These are phyloP conservation scores for Berberis thunbergii DNA, from an alignment of 164 flowering plant genomes.

Conservation along the genomic window DNA sequence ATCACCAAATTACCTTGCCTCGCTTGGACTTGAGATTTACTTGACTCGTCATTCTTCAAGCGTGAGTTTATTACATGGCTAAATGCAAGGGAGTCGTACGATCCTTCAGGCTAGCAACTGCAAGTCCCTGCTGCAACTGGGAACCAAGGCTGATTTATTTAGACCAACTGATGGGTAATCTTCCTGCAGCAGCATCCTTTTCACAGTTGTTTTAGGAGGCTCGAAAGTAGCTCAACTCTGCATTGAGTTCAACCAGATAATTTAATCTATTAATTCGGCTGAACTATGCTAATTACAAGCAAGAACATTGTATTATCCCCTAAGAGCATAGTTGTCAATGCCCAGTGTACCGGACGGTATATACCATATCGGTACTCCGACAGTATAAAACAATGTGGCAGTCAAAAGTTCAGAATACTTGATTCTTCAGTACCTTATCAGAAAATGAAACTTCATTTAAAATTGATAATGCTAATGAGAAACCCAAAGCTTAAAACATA, in stretches of 20 bases:
- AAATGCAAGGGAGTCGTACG: conserved; percentile 13
- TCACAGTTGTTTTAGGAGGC: conserved; percentile 78
- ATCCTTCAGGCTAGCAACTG: conserved; percentile 14
- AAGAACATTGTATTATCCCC: too few species aligned
- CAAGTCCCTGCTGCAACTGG: conserved; percentile 12
- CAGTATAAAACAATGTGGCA: background rate
- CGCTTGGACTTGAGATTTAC: conserved; percentile 3
- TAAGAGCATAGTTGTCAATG: too few species aligned
- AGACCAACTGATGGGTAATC: conserved; percentile 17
- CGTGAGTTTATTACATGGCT: background rate
- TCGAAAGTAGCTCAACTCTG: conserved; percentile 77
- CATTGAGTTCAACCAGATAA: conserved; percentile 6
- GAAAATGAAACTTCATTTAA: too few species aligned
- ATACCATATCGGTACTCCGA: too few species aligned
- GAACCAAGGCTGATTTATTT: conserved; percentile 21
- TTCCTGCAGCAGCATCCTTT: conserved; percentile 51
- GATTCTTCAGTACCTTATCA: too few species aligned
- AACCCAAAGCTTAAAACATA: too few species aligned
- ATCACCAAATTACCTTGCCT: conserved; percentile 8
- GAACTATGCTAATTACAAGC: too few species aligned
- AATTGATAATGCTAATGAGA: too few species aligned
- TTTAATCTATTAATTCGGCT: background rate
- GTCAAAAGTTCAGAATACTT: background rate
- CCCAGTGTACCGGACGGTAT: too few species aligned
- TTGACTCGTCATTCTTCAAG: conserved; percentile 21